Evolutionary conservation across 1,284 basidiomycete species (phyloP), one percentile per base, ranked within the genome.

Genomic region (Ganoderma meredithae): DNA sequence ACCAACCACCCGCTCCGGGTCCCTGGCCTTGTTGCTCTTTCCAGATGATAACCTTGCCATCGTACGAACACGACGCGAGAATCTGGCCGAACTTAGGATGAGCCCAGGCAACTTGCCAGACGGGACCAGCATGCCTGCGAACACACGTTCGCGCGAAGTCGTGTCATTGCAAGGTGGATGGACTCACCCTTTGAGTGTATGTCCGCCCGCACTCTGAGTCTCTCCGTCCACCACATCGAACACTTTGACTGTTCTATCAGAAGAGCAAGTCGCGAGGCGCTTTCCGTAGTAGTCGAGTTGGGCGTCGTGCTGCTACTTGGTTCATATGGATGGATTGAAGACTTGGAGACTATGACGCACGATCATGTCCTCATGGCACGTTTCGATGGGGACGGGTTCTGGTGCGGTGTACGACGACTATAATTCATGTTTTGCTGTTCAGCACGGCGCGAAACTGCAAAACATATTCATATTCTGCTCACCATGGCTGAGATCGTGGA

Each of bases 101-200:
- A 8, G 95, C 97, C 98, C 97, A 99, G n/a, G 96, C 90, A 60
- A 99, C 92, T 79, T 98, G 96, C 97, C 97, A 99, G 43, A 99
- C 96, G 3, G 97, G 97, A 17, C 97, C 96, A 15, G 96, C 95
- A 81, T 99, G 98, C 62, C 96, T 94, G 71, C 25, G 19, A 22
- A 19, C 36, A 13, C 55, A 10, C 36, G 27, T 33, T 31, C 25
- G 36, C 13, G 33, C 36, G 47, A 31, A 33, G n/a, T 22, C 3
- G 31, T 39, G 61, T 17, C 22, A 6, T 25, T n/a, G 39, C 17
- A 31, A 15, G n/a, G 10, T 41, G 41, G 7, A 47, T 69, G 41
- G 44, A 64, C 90, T 71, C 73, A 97, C 95, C 95, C 95, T 80
- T 93, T 95, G 67, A 97, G 84, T 3, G 93, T 92, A 65, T 96